Percentiles rank a stretch among this genome's conserved stretches.
phyloP scores from a whole-genome alignment of 2,329 filamentous ascomycete species.

The Trichoderma lentiforme region DNA sequence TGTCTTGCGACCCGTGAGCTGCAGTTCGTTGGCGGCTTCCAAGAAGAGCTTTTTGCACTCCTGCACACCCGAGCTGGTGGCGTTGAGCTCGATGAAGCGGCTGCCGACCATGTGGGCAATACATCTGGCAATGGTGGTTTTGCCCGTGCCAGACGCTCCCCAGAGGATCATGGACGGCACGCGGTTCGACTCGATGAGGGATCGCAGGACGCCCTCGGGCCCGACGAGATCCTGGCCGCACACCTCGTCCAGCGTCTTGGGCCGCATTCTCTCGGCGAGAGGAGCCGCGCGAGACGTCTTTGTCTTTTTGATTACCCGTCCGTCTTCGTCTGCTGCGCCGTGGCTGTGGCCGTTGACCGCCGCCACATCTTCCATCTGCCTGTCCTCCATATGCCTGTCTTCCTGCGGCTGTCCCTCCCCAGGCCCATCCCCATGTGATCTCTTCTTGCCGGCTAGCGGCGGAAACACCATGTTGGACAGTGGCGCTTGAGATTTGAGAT shows the following conservation, averaged over 20 bases:
- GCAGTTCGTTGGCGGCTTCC: slow-evolving; percentile 76
- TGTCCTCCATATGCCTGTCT: not conserved
- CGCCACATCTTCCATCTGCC: slow-evolving; percentile 12
- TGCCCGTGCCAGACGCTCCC: slow-evolving; percentile 77
- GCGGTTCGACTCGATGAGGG: slow-evolving; percentile 78
- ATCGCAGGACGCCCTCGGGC: slow-evolving; percentile 74
- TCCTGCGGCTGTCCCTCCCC: slow-evolving; percentile 30
- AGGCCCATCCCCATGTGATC: slow-evolving; percentile 54
- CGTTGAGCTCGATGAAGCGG: slow-evolving; percentile 94
- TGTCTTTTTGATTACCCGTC: slow-evolving; percentile 57
- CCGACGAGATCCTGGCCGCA: slow-evolving; percentile 91
- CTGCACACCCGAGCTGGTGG: slow-evolving; percentile 79
- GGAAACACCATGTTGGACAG: slow-evolving; percentile 33
- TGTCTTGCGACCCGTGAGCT: slow-evolving; percentile 81
- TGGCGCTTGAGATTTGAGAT: slow-evolving; percentile 32
- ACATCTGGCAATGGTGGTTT: slow-evolving; percentile 88
- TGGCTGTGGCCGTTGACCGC: slow-evolving; percentile 5
- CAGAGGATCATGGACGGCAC: slow-evolving; percentile 96
- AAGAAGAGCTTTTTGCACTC: slow-evolving; percentile 91
- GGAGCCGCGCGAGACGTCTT: slow-evolving; percentile 73
- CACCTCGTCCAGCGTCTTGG: slow-evolving; percentile 77
- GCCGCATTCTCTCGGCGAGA: slow-evolving; percentile 90
- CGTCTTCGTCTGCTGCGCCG: slow-evolving; percentile 29
- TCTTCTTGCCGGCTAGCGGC: slow-evolving; percentile 43
- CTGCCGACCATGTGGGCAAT: slow-evolving; percentile 79